These are phyloP conservation scores for Plasmodium vivax DNA, from an alignment of 169 alveolate species.

Conservation along the genomic window DNA sequence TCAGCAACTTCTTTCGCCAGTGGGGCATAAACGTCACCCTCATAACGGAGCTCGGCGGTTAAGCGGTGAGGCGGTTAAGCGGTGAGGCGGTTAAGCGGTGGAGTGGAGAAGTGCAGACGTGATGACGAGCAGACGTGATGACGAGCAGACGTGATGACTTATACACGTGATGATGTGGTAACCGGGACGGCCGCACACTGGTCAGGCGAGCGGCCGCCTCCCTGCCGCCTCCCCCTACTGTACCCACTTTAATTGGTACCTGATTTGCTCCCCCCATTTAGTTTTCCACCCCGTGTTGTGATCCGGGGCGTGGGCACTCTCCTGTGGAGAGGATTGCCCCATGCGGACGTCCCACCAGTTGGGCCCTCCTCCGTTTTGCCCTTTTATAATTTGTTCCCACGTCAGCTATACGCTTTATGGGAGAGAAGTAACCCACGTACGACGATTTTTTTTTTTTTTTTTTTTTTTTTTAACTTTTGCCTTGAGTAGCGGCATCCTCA, in stretches of 20 bases:
- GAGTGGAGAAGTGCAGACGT: background rate
- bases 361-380: background rate
- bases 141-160: too few species aligned
- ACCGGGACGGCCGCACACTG: too few species aligned
- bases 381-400: background rate
- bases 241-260: background rate
- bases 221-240: background rate
- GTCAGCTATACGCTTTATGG: background rate
- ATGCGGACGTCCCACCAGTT: background rate
- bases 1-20: constrained; percentile 10
- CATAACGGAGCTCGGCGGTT: constrained; percentile 3
- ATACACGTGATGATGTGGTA: too few species aligned
- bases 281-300: background rate
- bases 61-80: background rate
- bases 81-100: background rate
- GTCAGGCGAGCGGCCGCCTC: background rate
- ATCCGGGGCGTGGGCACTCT: background rate
- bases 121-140: too few species aligned
- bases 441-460: background rate
- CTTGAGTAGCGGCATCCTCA: background rate
- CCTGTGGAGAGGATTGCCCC: background rate
- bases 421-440: background rate
- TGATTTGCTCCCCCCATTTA: background rate
- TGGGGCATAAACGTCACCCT: constrained; percentile 23
- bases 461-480: background rate